Evolutionary conservation across 169 alveolate species (phyloP), one percentile per base, ranked within the genome.

Genomic region (Eimeria zaria): DNA sequence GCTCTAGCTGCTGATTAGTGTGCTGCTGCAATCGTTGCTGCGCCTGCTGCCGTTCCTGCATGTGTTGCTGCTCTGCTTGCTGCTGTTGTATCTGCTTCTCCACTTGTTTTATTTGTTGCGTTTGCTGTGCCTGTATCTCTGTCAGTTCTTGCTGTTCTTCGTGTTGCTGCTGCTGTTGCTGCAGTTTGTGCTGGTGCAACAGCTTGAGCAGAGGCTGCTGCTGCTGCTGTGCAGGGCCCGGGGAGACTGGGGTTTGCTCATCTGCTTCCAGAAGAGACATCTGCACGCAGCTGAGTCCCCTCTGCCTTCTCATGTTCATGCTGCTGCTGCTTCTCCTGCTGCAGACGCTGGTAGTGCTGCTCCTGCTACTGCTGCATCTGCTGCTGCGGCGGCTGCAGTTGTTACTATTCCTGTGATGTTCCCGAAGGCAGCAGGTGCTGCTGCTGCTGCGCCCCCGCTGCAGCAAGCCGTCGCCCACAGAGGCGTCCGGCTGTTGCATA

Each of bases 71-170:
- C n/a, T n/a, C n/a, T n/a, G n/a, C n/a, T 44, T 18, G 27, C 55
- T 78, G 88, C 88, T 78, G 88, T 18, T 78, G 88, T 44, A 46
- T 22, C 46, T 78, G 64, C 55, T 78, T 44, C 69, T 78, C 44
- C 44, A 51, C 30, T 30, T 81, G 90, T 8, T 81, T 12, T 14
- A 20, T 20, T 18, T 81, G 73, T 30, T 81, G 90, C 51, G 1
- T 27, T 53, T 51, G 53, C 14, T 53, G 90, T 7, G 14, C 48
- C 33, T 81, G 73, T 51, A 16, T 5, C 41, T 81, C 53, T 73
- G 3, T 33, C 51, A 46, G 53, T 53, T 48, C 48, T 9, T 74
- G 62, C 90, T 51, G 90, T 27, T 81, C 73, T 16, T 74, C 41
- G 6, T 41, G 62, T 7, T 74, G 85, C 22, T 74, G 58, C 85